Percentiles rank a stretch among this genome's conserved stretches.
Conservation (phyloP, 2,329 filamentous ascomycete genomes). For the Trichoderma semiorbis region DNA sequence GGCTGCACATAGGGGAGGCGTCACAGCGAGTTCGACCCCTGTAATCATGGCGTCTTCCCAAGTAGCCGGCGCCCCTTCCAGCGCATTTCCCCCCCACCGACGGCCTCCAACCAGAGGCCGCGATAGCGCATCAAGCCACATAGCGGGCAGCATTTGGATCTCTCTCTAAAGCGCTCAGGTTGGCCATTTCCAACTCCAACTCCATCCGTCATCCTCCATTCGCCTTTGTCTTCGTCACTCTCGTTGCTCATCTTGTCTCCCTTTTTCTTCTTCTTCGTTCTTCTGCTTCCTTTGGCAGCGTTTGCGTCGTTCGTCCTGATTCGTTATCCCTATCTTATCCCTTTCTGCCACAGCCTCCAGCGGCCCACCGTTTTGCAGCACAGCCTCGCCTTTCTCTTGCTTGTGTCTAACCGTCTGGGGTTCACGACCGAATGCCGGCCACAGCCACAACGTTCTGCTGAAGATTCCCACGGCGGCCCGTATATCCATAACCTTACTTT, state of each 20-base stretch:
- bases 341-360: conserved; percentile 11
- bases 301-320: background rate
- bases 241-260: background rate
- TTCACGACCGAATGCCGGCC: conserved; percentile 15
- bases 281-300: background rate
- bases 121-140: background rate
- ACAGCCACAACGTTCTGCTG: conserved; percentile 16
- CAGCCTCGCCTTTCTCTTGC: background rate
- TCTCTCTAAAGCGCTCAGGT: background rate
- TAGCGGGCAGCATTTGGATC: background rate
- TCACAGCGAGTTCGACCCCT: conserved; percentile 6
- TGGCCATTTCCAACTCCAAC: background rate
- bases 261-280: background rate
- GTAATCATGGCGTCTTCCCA: conserved; percentile 4
- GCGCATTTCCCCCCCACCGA: background rate
- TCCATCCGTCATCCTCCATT: background rate
- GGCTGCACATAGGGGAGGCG: background rate
- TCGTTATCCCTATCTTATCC: background rate
- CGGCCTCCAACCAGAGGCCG: conserved; percentile 9
- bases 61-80: background rate
- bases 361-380: conserved; percentile 13
- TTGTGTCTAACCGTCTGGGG: background rate
- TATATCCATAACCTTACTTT: conserved; percentile 10
- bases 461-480: background rate
- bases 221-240: background rate